Percentiles rank a stretch among this genome's conserved stretches.
These are phyloP conservation scores for Copromyces sp. DNA, from an alignment of 495 filamentous ascomycete species.

Conservation along the genomic window DNA sequence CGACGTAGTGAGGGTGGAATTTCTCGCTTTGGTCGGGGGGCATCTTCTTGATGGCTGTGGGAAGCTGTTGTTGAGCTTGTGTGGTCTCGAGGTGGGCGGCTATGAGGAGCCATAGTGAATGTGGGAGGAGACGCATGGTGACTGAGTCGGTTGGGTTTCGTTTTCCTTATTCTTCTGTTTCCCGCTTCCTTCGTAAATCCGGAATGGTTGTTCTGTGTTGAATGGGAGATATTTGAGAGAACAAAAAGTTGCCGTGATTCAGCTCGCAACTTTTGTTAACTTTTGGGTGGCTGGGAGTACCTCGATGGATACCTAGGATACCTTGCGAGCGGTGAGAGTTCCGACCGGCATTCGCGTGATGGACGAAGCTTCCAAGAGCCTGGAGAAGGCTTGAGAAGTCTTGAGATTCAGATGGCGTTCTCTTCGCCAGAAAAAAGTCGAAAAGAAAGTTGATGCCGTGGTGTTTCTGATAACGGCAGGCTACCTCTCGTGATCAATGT, in stretches of 20 bases:
- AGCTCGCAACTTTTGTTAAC: not conserved
- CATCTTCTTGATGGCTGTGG: conserved; percentile 60
- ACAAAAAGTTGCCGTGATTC: not conserved
- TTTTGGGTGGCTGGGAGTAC: not conserved
- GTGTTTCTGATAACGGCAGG: not conserved
- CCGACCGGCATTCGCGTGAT: not conserved
- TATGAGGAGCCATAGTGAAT: conserved; percentile 40
- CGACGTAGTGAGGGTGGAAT: conserved; percentile 58
- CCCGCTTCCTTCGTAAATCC: not conserved
- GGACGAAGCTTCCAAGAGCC: not conserved
- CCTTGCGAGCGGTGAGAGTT: not conserved
- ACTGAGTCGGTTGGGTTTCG: not conserved
- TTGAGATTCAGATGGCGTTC: not conserved
- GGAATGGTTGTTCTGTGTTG: not conserved
- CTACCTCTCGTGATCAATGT: not conserved
- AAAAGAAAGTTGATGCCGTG: not conserved
- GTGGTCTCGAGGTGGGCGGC: conserved; percentile 21
- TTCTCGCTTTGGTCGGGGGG: conserved; percentile 72
- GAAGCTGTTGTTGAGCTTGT: conserved; percentile 19
- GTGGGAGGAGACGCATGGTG: conserved; percentile 40
- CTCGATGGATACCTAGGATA: not conserved
- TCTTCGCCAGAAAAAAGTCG: not conserved
- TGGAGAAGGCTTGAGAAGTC: not conserved
- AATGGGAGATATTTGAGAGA: not conserved
- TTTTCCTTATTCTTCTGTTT: not conserved